These are phyloP conservation scores for Alternaria brassicicola DNA, from an alignment of 2,329 filamentous ascomycete species.

Conservation along the genomic window DNA sequence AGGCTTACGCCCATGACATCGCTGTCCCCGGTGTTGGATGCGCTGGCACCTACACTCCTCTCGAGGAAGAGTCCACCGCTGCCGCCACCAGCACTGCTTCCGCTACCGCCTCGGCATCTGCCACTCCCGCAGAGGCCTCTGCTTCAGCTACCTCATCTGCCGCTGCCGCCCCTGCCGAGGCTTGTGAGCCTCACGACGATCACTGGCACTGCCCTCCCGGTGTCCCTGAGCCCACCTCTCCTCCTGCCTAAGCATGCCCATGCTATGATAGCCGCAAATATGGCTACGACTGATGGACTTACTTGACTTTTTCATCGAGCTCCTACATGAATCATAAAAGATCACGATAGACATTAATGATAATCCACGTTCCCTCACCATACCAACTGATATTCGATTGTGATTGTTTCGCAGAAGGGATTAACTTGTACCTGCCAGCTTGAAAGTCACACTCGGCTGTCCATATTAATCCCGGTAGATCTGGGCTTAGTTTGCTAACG, in stretches of 20 bases:
- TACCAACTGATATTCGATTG: no score
- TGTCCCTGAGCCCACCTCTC: conserved; percentile 31
- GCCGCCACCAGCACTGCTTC: conserved; percentile 12
- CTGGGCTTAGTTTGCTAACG: not conserved
- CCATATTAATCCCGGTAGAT: not conserved
- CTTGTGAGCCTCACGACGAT: conserved; percentile 32
- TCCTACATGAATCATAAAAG: not conserved
- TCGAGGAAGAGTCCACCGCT: conserved; percentile 6
- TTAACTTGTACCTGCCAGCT: not conserved
- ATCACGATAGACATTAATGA: conserved; percentile 18
- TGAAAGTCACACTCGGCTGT: no score
- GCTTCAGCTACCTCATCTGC: conserved; percentile 2
- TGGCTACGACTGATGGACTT: not conserved
- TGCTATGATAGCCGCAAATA: not conserved
- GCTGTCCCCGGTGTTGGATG: conserved; percentile 68
- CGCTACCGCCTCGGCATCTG: conserved; percentile 2
- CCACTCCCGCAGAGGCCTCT: conserved; percentile 8
- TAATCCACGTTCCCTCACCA: not conserved
- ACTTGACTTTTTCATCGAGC: not conserved
- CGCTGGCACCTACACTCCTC: conserved; percentile 51
- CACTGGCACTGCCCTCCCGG: conserved; percentile 37
- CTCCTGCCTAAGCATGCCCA: conserved; percentile 20
- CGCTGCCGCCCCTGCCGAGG: conserved; percentile 10
- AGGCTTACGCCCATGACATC: conserved; percentile 70
- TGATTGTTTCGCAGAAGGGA: not conserved